Evolutionary conservation across 108 stramenopile species (phyloP), one percentile per base, ranked within the genome.

Genomic region (Cyclotella cryptica): DNA sequence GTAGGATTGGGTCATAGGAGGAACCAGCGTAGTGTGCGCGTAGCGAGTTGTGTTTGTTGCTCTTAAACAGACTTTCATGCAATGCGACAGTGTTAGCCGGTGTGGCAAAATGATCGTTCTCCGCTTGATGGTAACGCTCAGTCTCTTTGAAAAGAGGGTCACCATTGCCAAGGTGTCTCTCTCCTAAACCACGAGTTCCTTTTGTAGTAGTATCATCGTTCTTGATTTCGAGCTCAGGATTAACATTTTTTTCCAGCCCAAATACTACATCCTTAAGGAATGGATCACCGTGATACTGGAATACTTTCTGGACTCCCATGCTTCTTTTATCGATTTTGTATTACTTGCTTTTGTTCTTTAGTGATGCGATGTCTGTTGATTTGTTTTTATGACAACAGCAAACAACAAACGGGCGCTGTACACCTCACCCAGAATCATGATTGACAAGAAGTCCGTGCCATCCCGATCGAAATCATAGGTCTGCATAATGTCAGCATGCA

Each of bases 221-320:
- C 41, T 35, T 40, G 13, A n/a, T 49, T 27, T 41, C 40, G 4
- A 47, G 49, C 17, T 35, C 24, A 30, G 35, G 28, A 28, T 30
- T 29, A 17, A 39, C 3, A 17, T 26, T 22, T 40, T 67, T 22
- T 45, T 67, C 75, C 4, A 69, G 61, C 3, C 68, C 42, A 5
- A 17, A 27, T 12, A 63, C 49, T 22, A 77, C 68, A 51, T 69
- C 68, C 58, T 51, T 26, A 0, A 77, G 39, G 21, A 77, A 47
- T 26, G 76, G 76, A 66, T 77, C 76, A 13, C 67, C 76, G 26
- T 68, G 76, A 15, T 68, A 67, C 43, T 62, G 46, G 15, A 75
- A 55, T 58, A 65, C 63, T 39, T 66, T 57, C n/a, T 59, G 29
- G 9, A 67, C 53, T 35, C 30, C 66, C 75, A 67, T 76, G 22